Base-by-base conservation (phyloP, 805 yeast genomes). In the Saturnispora besseyi region DNA sequence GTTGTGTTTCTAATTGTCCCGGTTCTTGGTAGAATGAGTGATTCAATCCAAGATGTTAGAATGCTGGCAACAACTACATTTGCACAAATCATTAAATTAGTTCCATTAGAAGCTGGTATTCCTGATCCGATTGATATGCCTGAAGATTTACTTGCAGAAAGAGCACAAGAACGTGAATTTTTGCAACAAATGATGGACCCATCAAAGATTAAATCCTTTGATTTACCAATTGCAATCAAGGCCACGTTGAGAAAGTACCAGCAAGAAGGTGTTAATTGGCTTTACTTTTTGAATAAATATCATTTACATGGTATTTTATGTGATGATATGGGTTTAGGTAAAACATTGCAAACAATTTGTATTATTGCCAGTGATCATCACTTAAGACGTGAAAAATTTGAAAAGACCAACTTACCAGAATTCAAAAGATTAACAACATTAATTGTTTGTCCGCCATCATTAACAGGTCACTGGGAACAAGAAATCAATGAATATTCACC, bases 291-390 rank as follows among this genome's bases (percentile, higher is more conserved):
- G 60, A 93, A 93, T 69, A 87, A 87, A 60, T 93, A 93, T 63
- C 96, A 91, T 65, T 71, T 93, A 48, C 99, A 93, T 69, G 99
- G 99, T 48, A 91, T 93, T 60, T 72, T 93, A 45, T 93, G 99
- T 79, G 99, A 93, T 65, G 99, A 93, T 79, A 93, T 93, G 99
- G 99, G 99, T 6, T 74, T 93, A 30, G 99, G 99, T 47, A 93
- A 93, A 64, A 93, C 99, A 0, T 73, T 93, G 53, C 99, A 93
- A 67, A 90, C 99, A 0, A 90, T 93, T 61, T 93, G 99, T 68
- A 91, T 95, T 57, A 89, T 93, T 48, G 87, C 99, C 0, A 87
- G 97, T 62, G 99, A 93, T 61, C 99, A 93, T 60, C 87, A 89
- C 59, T 59, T 87, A 56, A 78, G 99, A 56, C 82, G 79, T 10